Percentiles rank a stretch among this genome's conserved stretches.
Conservation (phyloP, 202 grass and related monocot species). For the Hordeum pubiflorum region DNA sequence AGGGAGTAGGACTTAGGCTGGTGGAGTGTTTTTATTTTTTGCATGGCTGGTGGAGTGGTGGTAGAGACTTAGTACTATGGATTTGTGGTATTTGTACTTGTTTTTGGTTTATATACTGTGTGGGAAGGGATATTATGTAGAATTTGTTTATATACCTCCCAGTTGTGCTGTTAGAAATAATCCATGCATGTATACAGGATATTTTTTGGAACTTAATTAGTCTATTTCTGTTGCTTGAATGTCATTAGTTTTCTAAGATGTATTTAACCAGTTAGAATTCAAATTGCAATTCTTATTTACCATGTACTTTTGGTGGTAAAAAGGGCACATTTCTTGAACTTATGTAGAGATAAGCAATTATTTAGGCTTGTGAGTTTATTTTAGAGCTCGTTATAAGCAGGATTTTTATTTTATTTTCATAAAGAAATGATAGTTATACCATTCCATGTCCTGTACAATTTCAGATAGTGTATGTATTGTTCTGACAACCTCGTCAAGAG, state of each 20-base stretch:
- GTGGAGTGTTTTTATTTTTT: too few species aligned
- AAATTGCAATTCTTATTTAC: neutral
- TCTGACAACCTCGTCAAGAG: neutral
- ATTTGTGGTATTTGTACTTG: neutral
- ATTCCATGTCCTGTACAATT: neutral
- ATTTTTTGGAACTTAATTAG: neutral
- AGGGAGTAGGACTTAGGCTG: neutral
- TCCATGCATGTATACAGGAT: neutral
- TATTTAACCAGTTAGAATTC: neutral
- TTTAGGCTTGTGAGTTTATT: neutral
- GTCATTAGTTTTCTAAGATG: neutral
- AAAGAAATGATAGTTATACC: neutral
- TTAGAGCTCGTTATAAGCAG: neutral
- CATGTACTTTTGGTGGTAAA: neutral
- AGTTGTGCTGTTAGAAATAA: conserved; percentile 12
- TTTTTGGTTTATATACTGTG: neutral
- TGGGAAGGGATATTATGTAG: neutral
- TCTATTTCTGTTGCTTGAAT: neutral
- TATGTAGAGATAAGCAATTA: neutral
- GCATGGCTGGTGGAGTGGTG: too few species aligned
- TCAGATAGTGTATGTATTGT: neutral
- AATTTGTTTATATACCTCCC: neutral
- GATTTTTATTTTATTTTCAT: neutral
- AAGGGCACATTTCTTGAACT: neutral
- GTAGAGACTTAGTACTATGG: neutral